A percentile compares a stretch with the other conserved stretches of the same genome.
phyloP scores from a whole-genome alignment of 2,329 filamentous ascomycete species.

The Chaetomium globosum region DNA sequence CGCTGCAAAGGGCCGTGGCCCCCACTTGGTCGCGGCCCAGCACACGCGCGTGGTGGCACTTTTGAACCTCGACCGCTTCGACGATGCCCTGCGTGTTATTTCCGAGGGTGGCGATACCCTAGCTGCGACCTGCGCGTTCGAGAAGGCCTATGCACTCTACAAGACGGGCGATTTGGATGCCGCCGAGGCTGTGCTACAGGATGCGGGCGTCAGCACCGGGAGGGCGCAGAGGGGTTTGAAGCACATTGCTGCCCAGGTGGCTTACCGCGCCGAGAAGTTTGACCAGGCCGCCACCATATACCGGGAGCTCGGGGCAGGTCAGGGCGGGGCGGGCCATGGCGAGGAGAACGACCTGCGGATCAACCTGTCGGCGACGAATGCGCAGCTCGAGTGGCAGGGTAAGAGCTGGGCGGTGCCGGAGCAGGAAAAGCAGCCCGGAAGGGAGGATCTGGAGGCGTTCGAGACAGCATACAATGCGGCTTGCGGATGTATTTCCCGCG shows the following conservation, averaged over 20 bases:
- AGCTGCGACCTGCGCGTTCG: conserved; percentile 63
- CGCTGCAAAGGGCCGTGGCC: conserved; percentile 58
- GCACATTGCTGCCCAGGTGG: conserved; percentile 66
- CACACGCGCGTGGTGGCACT: conserved; percentile 74
- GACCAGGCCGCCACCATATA: conserved; percentile 67
- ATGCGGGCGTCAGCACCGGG: conserved; percentile 16
- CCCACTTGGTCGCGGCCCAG: conserved; percentile 54
- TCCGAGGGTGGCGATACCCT: conserved; percentile 64
- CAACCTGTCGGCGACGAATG: conserved; percentile 71
- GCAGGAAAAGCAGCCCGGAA: conserved; percentile 57
- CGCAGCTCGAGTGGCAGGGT: conserved; percentile 72
- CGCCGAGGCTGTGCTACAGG: conserved; percentile 53
- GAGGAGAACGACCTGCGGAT: conserved; percentile 76
- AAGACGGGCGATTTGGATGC: conserved; percentile 71
- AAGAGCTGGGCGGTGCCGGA: conserved; percentile 53
- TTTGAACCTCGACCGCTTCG: conserved; percentile 79
- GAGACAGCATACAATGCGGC: conserved; percentile 82
- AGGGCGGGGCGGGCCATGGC: conserved; percentile 50
- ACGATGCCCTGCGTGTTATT: conserved; percentile 72
- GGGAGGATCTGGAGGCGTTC: conserved; percentile 71
- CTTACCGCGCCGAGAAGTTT: conserved; percentile 76
- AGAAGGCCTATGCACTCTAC: conserved; percentile 82
- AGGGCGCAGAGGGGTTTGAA: conserved; percentile 38
- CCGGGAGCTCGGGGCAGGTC: conserved; percentile 53
- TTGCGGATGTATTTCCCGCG: conserved; percentile 70